Evolutionary conservation across 306 rosid genomes (phyloP), one percentile per base, ranked within the genome.

Genomic region (Gastrolobium bilobum): DNA sequence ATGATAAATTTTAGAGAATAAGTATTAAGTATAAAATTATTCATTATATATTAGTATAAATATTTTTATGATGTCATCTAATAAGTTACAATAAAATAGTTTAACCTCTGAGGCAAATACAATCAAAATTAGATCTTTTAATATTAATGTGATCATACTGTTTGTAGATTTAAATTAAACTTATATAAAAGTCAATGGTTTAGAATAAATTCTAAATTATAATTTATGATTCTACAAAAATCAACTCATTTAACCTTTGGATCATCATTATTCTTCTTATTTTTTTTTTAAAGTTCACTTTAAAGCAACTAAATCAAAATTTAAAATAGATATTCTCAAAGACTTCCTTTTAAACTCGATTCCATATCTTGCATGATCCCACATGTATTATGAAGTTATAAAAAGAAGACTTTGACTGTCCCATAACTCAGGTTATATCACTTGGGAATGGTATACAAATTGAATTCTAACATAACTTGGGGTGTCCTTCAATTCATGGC

Each of bases 321-420:
- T 62, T 38, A 6, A 35, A 38, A 4, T 61, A 61, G 10, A 61
- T 61, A 61, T 61, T 61, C 29, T 35, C 5, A 61, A 61, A 61
- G 67, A 61, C 9, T 7, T 6, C 48, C 26, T 15, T 65, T 7
- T 15, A 29, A 29, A 8, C 9, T 29, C 11, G 9, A 9, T 1
- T n/a, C 62, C 14, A 20, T 20, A 20, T 20, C 26, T 20, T 9
- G 0, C 30, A 5, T 8, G 37, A 66, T 66, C 53, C 52, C 20
- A 42, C 20, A 29, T 4, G 20, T 66, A 26, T 42, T 43, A 43
- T 66, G 37, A 26, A 4, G 4, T 56, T 20, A 20, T 3, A 56
- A 56, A 29, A 56, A 26, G 13, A 26, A 20, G 35, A 26, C n/a
- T 29, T 9, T 29, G 62, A 31, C 61, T 26, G 20, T 51, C 29